Conservation (phyloP, 208 protist species). For the Trichomonas gallinae region DNA sequence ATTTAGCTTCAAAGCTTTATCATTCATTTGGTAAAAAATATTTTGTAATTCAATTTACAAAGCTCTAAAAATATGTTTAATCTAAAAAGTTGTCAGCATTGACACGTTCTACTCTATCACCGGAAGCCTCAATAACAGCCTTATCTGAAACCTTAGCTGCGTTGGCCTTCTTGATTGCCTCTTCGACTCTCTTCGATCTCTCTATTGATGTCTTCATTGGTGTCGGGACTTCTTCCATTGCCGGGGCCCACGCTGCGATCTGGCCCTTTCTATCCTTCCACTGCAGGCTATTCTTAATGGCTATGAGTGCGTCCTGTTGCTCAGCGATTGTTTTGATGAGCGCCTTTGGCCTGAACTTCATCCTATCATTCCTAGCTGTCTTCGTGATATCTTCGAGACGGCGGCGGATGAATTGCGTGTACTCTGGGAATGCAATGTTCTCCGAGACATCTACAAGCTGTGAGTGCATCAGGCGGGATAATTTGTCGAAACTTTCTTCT, state of each 20-base stretch:
- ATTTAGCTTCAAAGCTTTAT: too few species aligned
- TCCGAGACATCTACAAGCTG: background rate
- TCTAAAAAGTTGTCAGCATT: background rate
- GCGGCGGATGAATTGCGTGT: background rate
- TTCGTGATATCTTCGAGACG: background rate
- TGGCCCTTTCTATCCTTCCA: background rate
- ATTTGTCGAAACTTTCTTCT: background rate
- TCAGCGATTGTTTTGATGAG: background rate
- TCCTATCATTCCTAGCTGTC: background rate
- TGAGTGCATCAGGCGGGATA: background rate
- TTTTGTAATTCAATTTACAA: too few species aligned
- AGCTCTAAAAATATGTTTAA: background rate
- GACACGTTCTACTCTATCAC: background rate
- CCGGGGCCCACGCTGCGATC: background rate
- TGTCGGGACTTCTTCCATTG: background rate
- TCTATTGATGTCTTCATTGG: background rate
- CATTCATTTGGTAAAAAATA: too few species aligned
- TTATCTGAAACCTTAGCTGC: background rate
- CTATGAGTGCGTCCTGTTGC: background rate
- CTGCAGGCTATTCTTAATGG: background rate
- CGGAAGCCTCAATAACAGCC: background rate
- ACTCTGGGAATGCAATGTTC: background rate
- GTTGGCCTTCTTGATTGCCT: background rate
- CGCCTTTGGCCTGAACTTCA: background rate
- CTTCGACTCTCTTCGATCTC: background rate